These are phyloP conservation scores for Acanthamoeba royreba DNA, from an alignment of 208 protist genomes.

Conservation along the genomic window DNA sequence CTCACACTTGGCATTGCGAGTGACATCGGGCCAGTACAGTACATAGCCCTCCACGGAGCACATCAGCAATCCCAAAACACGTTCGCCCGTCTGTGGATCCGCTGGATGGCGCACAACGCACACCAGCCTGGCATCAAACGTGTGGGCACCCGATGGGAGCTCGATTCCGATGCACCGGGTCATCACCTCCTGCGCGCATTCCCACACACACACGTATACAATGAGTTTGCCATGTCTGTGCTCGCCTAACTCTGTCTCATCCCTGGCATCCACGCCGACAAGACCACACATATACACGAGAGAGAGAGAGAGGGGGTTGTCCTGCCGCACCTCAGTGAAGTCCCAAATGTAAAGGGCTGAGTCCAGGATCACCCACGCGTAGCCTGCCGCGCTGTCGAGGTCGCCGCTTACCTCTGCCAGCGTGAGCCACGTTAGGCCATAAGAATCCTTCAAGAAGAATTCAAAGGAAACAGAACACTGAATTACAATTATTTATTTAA, in stretches of 20 bases:
- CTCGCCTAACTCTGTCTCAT: too few relatives aligned
- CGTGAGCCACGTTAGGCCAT: neutral
- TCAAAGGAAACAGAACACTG: neutral
- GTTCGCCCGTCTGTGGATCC: neutral
- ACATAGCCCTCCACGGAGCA: neutral
- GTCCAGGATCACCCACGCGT: conserved; percentile 1
- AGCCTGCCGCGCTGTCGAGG: neutral
- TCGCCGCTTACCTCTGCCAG: neutral
- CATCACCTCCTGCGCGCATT: neutral
- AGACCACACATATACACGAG: neutral
- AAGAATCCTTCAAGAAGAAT: neutral
- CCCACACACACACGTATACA: neutral
- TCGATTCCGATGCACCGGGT: neutral
- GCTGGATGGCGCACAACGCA: neutral
- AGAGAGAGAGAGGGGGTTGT: neutral
- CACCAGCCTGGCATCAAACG: neutral
- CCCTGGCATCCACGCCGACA: neutral
- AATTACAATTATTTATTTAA: too few relatives aligned
- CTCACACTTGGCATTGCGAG: neutral
- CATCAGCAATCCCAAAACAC: neutral
- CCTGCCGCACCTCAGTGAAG: neutral
- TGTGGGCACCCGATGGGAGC: neutral
- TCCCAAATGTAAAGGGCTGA: neutral
- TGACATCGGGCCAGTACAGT: neutral
- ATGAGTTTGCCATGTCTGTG: too few relatives aligned